These are phyloP conservation scores for Coffea canephora DNA, from an alignment of 257 asterid genomes.

Conservation along the genomic window DNA sequence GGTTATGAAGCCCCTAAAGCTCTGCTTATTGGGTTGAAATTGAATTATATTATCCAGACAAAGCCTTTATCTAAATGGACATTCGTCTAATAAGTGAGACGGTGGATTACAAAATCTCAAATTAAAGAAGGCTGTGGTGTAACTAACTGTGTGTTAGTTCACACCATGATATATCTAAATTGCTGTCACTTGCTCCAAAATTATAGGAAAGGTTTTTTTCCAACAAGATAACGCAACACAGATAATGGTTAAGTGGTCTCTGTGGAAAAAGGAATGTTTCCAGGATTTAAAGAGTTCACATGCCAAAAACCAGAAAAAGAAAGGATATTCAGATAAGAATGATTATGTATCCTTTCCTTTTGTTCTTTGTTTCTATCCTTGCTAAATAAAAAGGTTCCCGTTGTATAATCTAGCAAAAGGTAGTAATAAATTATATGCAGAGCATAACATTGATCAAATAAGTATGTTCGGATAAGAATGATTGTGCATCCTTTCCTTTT, in stretches of 20 bases:
- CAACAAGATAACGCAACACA: not conserved
- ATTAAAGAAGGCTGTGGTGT: not conserved
- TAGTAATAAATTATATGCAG: conserved; percentile 9
- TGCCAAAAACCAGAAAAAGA: not conserved
- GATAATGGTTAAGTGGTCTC: not conserved
- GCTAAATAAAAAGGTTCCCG: not conserved
- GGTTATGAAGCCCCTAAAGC: not conserved
- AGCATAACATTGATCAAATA: conserved; percentile 7
- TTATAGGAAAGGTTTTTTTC: not conserved
- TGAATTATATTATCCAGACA: not conserved
- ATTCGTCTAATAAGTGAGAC: not conserved
- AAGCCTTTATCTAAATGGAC: not conserved
- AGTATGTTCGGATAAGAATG: not conserved
- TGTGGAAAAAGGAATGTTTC: not conserved
- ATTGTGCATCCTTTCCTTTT: not conserved
- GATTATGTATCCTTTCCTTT: not conserved
- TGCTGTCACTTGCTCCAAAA: not conserved
- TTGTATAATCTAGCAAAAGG: conserved; percentile 10
- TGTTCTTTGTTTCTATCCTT: not conserved
- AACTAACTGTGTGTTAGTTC: not conserved
- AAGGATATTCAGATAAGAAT: not conserved
- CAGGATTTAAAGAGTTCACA: not conserved
- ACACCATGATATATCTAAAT: not conserved
- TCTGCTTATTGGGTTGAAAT: not conserved
- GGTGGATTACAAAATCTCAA: not conserved